Conservation (phyloP, 1,139 yeast genomes). For the Candida mesenterica region DNA sequence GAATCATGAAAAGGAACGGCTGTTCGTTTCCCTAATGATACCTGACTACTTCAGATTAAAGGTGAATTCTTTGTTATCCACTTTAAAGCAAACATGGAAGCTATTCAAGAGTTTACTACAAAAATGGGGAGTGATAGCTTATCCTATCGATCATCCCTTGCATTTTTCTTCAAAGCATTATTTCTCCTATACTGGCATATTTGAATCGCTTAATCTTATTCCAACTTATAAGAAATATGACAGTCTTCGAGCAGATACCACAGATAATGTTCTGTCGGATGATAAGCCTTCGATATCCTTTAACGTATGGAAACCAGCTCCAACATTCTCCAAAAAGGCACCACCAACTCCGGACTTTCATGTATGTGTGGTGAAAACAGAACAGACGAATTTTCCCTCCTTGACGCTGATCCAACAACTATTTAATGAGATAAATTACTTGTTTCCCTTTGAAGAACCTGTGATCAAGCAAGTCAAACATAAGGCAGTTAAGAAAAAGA, state of each 20-base stretch:
- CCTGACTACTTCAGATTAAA: neutral
- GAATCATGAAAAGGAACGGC: neutral
- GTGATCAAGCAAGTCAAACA: constrained; percentile 6
- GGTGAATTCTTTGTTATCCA: neutral
- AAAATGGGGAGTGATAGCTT: constrained; percentile 8
- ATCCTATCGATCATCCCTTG: constrained; percentile 10
- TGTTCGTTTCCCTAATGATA: neutral
- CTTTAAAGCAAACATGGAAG: neutral
- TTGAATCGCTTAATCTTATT: constrained; percentile 35
- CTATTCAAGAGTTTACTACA: constrained; percentile 3
- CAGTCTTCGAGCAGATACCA: constrained; percentile 10
- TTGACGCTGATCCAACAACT: constrained; percentile 35
- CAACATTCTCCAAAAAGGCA: constrained; percentile 62
- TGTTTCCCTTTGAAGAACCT: constrained; percentile 9
- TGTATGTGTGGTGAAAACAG: constrained; percentile 57
- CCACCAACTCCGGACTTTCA: constrained; percentile 73
- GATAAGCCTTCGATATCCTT: constrained; percentile 32
- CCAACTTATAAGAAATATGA: constrained; percentile 25
- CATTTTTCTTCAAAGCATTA: constrained; percentile 27
- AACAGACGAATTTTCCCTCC: constrained; percentile 52
- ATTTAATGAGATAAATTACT: constrained; percentile 22
- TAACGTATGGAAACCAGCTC: constrained; percentile 84
- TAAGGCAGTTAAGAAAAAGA: constrained; percentile 11
- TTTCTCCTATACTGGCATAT: constrained; percentile 38
- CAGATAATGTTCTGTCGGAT: too few relatives aligned